phyloP scores from a whole-genome alignment of 352 stramenopile species.

The Phytophthora citrophthora region DNA sequence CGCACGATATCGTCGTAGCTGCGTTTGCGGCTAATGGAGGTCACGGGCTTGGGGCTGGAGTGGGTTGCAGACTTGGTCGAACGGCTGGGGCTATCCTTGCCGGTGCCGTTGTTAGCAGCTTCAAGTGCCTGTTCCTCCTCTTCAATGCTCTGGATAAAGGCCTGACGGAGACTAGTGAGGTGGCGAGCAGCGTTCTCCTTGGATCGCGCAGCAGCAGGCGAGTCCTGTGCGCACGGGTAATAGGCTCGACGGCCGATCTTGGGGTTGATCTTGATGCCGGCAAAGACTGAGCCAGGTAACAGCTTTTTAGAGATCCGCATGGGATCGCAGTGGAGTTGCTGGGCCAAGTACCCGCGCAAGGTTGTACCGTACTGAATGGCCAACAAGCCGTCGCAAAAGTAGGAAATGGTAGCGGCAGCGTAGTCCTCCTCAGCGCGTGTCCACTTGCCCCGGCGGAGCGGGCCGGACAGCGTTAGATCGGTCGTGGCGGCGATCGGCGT shows the following conservation, averaged over 20 bases:
- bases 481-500: background rate
- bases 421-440: slow-evolving; percentile 72
- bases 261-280: slow-evolving; percentile 71
- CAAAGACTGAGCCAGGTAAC: slow-evolving; percentile 62
- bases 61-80: slow-evolving; percentile 15
- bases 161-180: slow-evolving; percentile 43
- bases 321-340: slow-evolving; percentile 75
- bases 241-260: slow-evolving; percentile 78
- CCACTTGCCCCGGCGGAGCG: slow-evolving; percentile 75
- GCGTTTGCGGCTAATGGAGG: slow-evolving; percentile 39
- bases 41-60: slow-evolving; percentile 14
- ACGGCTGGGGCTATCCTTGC: slow-evolving; percentile 18
- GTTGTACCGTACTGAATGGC: slow-evolving; percentile 78
- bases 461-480: slow-evolving; percentile 39
- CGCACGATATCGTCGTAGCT: slow-evolving; percentile 49
- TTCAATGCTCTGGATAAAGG: slow-evolving; percentile 71
- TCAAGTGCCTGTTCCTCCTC: slow-evolving; percentile 53
- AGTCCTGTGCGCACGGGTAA: slow-evolving; percentile 65
- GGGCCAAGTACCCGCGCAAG: slow-evolving; percentile 71
- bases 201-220: slow-evolving; percentile 41
- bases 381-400: slow-evolving; percentile 71
- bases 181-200: slow-evolving; percentile 50
- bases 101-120: slow-evolving; percentile 4
- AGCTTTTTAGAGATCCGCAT: slow-evolving; percentile 88
- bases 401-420: slow-evolving; percentile 68